Percentiles rank a stretch among this genome's conserved stretches.
Evolutionary conservation across 345 rosid genomes (phyloP).

Genomic region (Corchorus olitorius): DNA sequence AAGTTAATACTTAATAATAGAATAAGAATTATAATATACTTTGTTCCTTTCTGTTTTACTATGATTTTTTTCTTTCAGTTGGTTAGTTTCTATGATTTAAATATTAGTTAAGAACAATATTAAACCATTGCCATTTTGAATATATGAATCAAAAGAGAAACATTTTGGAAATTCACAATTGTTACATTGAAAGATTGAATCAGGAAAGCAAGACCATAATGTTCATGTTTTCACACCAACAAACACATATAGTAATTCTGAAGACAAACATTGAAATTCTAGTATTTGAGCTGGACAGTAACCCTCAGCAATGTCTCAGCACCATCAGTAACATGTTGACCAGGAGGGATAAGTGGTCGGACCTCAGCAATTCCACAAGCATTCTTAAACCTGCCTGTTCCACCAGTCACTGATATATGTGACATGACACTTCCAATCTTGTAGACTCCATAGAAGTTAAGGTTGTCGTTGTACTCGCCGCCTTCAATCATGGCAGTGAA

Average conservation of each 20-base stretch:
- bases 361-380: slow-evolving; percentile 68
- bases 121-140: no score
- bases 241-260: background rate
- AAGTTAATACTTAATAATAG: no score
- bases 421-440: slow-evolving; percentile 73
- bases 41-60: no score
- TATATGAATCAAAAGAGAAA: background rate
- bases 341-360: slow-evolving; percentile 67
- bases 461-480: slow-evolving; percentile 86
- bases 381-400: slow-evolving; percentile 80
- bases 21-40: no score
- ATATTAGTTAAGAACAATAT: no score
- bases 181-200: slow-evolving; percentile 7
- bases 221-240: slow-evolving; percentile 8
- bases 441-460: slow-evolving; percentile 84
- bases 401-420: slow-evolving; percentile 81
- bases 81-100: no score
- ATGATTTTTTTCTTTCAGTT: no score
- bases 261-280: background rate
- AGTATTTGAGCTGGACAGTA: slow-evolving; percentile 61
- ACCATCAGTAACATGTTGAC: slow-evolving; percentile 70
- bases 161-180: background rate
- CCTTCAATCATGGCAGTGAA: slow-evolving; percentile 93
- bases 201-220: background rate
- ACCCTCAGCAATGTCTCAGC: slow-evolving; percentile 73